These are phyloP conservation scores for Pisolithus microcarpus DNA, from an alignment of 768 basidiomycete species.

Conservation along the genomic window DNA sequence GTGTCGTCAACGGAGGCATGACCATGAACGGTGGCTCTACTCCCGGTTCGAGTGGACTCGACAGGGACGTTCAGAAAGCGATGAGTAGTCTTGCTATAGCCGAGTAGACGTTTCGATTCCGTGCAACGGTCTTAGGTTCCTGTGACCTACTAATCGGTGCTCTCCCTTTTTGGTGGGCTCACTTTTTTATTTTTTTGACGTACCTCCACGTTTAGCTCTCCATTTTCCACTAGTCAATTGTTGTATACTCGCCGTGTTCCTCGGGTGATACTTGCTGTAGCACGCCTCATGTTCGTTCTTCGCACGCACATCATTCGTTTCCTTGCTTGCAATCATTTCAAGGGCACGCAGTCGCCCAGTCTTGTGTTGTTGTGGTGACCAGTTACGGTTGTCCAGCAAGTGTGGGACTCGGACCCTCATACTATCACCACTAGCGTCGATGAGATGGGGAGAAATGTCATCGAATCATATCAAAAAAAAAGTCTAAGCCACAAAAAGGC, in stretches of 20 bases:
- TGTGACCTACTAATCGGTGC: conserved; percentile 16
- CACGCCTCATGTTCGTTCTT: conserved; percentile 14
- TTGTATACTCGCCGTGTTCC: conserved; percentile 6
- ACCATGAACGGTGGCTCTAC: conserved; percentile 17
- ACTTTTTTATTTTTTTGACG: conserved; percentile 6
- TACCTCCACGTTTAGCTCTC: conserved; percentile 11
- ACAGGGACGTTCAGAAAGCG: conserved; percentile 63
- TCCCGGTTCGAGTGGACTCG: conserved; percentile 34
- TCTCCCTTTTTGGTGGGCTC: conserved; percentile 1
- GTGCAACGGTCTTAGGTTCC: conserved; percentile 9
- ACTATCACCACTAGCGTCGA: no score
- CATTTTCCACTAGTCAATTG: conserved; percentile 11
- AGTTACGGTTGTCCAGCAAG: not conserved
- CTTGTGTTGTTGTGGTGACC: not conserved
- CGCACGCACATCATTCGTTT: conserved; percentile 21
- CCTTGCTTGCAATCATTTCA: conserved; percentile 13
- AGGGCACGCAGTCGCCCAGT: conserved; percentile 17
- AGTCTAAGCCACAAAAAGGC: no score
- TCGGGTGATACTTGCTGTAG: conserved; percentile 12
- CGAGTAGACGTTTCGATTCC: conserved; percentile 40
- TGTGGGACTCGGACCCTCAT: not conserved
- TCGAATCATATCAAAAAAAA: no score
- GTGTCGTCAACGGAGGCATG: conserved; percentile 40
- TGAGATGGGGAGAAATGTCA: no score
- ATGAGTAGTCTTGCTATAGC: conserved; percentile 70